A percentile compares a stretch with the other conserved stretches of the same genome.
These are phyloP conservation scores for Thelephora ganbajun DNA, from an alignment of 768 basidiomycete genomes.

Conservation along the genomic window DNA sequence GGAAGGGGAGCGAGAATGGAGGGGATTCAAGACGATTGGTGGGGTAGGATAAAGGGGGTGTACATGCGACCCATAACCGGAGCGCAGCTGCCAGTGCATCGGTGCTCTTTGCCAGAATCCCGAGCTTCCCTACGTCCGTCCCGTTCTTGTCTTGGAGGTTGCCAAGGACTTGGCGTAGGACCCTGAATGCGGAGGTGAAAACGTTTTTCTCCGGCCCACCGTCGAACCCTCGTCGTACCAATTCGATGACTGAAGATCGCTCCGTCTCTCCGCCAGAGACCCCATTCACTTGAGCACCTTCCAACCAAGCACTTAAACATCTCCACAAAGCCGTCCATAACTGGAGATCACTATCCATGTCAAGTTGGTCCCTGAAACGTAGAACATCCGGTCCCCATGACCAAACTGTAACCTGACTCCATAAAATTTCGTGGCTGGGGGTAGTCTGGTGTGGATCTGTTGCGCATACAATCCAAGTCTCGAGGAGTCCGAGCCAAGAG, in stretches of 20 bases:
- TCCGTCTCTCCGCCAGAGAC: conserved; percentile 53
- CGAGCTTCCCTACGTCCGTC: conserved; percentile 9
- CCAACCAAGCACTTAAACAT: conserved; percentile 53
- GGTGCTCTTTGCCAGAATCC: conserved; percentile 21
- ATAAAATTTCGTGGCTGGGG: conserved; percentile 76
- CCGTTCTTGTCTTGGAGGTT: conserved; percentile 4
- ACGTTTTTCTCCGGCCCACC: conserved; percentile 14
- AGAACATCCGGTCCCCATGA: conserved; percentile 52
- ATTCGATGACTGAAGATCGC: conserved; percentile 23
- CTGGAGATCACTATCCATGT: conserved; percentile 12
- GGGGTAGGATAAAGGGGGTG: conserved; percentile 27
- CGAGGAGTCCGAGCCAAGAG: conserved; percentile 47
- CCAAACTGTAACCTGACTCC: conserved; percentile 79
- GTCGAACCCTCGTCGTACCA: conserved; percentile 28
- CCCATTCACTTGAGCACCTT: conserved; percentile 64
- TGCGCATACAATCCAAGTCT: conserved; percentile 70
- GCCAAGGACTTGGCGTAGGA: conserved; percentile 8
- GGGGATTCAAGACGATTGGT: conserved; percentile 24
- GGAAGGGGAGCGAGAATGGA: conserved; percentile 50
- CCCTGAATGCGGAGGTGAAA: conserved; percentile 10
- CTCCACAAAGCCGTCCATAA: conserved; percentile 32
- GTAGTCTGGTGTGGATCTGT: conserved; percentile 84
- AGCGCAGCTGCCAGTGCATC: conserved; percentile 31
- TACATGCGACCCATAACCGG: conserved; percentile 52
- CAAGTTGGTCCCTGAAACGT: conserved; percentile 21